These are phyloP conservation scores for Pyrenula aspistea DNA, from an alignment of 495 filamentous ascomycete genomes.

Conservation along the genomic window DNA sequence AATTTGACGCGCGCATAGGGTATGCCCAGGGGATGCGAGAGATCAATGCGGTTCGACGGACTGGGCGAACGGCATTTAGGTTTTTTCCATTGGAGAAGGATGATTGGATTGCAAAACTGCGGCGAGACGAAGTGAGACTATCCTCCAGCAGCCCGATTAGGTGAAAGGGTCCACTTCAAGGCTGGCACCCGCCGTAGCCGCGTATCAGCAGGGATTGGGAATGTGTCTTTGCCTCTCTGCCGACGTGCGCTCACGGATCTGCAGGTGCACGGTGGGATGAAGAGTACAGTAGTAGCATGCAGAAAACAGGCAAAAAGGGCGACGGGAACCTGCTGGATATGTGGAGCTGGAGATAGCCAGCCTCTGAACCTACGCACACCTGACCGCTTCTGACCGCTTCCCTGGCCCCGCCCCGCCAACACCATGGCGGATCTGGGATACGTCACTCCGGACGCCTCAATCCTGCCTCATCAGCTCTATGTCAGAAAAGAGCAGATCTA, in stretches of 20 bases:
- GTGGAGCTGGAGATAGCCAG: too few relatives aligned
- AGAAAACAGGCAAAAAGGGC: too few relatives aligned
- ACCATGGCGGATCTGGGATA: too few relatives aligned
- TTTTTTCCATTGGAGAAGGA: background rate
- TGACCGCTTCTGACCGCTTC: background rate
- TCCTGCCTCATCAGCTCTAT: too few relatives aligned
- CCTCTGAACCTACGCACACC: background rate
- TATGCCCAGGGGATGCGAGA: background rate
- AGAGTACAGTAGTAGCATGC: background rate
- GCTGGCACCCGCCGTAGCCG: background rate
- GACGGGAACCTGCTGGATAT: too few relatives aligned
- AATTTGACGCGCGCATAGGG: background rate
- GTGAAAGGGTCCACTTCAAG: background rate
- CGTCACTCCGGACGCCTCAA: too few relatives aligned
- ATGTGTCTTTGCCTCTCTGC: background rate
- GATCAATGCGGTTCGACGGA: background rate
- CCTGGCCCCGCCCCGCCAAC: background rate
- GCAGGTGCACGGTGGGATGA: background rate
- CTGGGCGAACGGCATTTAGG: background rate
- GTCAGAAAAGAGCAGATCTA: too few relatives aligned
- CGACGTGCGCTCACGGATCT: background rate
- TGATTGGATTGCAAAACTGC: background rate
- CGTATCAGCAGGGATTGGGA: background rate
- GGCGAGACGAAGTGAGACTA: background rate
- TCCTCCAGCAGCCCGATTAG: background rate